Evolutionary conservation across 352 stramenopile species (phyloP).

Genomic region (Phytophthora sansomeana): DNA sequence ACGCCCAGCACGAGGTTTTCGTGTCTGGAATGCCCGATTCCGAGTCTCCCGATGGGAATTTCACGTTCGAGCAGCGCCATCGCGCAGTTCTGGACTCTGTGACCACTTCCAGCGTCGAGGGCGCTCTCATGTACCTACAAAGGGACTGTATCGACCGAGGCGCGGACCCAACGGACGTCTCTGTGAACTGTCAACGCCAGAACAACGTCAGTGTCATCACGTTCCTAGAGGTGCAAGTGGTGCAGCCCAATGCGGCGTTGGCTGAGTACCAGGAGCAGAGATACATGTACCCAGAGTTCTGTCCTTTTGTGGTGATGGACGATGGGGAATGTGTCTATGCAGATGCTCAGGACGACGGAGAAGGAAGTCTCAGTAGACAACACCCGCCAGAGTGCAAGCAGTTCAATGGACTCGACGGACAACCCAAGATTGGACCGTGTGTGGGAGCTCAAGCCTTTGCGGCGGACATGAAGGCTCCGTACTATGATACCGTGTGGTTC

Average conservation of each 20-base stretch:
- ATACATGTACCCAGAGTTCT: conserved; percentile 77
- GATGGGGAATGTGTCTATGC: conserved; percentile 57
- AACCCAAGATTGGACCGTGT: conserved; percentile 64
- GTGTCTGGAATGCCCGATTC: conserved; percentile 49
- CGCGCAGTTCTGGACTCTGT: conserved; percentile 66
- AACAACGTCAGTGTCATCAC: conserved; percentile 72
- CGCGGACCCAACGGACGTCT: conserved; percentile 28
- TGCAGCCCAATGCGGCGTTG: conserved; percentile 62
- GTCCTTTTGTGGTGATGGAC: conserved; percentile 73
- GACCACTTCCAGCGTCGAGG: conserved; percentile 75
- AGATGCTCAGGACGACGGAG: conserved; percentile 30
- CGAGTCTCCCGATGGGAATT: conserved; percentile 1
- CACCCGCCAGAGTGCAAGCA: conserved; percentile 65
- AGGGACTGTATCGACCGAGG: conserved; percentile 73
- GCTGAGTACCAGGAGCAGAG: conserved; percentile 65
- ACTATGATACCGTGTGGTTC: conserved; percentile 77
- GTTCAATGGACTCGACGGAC: conserved; percentile 63
- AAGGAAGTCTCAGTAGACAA: conserved; percentile 15
- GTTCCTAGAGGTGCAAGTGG: conserved; percentile 72
- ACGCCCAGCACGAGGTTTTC: conserved; percentile 51
- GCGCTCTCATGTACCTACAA: conserved; percentile 76
- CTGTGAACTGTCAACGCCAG: conserved; percentile 46
- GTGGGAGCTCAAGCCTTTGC: conserved; percentile 65
- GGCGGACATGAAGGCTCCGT: conserved; percentile 65
- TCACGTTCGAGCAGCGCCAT: conserved; percentile 59